Conservation (phyloP, 1,139 yeast genomes). For the Hyphopichia khmerensis region DNA sequence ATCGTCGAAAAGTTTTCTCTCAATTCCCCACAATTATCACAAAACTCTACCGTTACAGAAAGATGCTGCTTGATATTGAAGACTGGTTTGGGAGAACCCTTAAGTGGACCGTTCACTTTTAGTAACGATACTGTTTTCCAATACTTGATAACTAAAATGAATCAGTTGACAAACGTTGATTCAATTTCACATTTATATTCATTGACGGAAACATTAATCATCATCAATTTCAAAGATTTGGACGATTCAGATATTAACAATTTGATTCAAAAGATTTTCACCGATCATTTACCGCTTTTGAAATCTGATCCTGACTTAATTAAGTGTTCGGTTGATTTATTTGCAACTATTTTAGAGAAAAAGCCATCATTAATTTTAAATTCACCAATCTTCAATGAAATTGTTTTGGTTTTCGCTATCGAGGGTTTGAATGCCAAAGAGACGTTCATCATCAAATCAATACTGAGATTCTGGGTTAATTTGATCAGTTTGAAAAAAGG, state of each 20-base stretch:
- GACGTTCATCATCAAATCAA: conserved; percentile 61
- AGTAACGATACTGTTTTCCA: conserved; percentile 39
- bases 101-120: conserved; percentile 62
- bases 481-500: conserved; percentile 57
- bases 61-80: conserved; percentile 58
- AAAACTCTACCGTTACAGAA: conserved; percentile 49
- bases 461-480: conserved; percentile 65
- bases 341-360: conserved; percentile 46
- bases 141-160: conserved; percentile 43
- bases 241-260: conserved; percentile 25
- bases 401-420: conserved; percentile 43
- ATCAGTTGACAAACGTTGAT: conserved; percentile 19
- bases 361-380: conserved; percentile 50
- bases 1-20: conserved; percentile 46
- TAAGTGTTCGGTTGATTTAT: conserved; percentile 42
- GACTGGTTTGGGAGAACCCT: conserved; percentile 51
- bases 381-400: conserved; percentile 27
- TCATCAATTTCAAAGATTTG: conserved; percentile 29
- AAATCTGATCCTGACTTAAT: conserved; percentile 55
- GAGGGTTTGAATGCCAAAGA: conserved; percentile 55
- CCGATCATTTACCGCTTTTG: conserved; percentile 31
- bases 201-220: conserved; percentile 41
- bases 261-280: conserved; percentile 29
- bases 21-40: conserved; percentile 27
- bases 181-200: conserved; percentile 42